A percentile compares a stretch with the other conserved stretches of the same genome.
Conservation (phyloP, 371 early-diverging fungal species). For the Lichtheimia ramosa region DNA sequence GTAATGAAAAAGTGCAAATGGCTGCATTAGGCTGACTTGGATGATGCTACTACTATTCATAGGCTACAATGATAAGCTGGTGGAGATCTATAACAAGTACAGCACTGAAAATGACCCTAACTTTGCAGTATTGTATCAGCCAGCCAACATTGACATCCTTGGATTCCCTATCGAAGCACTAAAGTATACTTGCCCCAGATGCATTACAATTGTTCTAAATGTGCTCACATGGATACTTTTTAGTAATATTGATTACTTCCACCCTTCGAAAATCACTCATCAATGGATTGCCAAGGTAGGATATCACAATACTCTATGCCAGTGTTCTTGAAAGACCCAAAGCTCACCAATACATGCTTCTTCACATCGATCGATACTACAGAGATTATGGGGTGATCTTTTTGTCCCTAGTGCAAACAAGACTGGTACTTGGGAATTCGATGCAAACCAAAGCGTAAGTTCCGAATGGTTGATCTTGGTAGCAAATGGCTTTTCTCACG, state of each 20-base stretch:
- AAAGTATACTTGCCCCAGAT: background rate
- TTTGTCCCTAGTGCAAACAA: conserved; percentile 1
- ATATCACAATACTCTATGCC: background rate
- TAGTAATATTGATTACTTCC: conserved; percentile 21
- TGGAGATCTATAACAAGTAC: conserved; percentile 9
- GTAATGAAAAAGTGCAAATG: background rate
- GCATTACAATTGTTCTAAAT: no score
- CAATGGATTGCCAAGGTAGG: conserved; percentile 21
- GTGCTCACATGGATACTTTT: background rate
- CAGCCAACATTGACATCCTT: conserved; percentile 4
- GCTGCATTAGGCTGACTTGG: no score
- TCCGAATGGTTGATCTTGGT: no score
- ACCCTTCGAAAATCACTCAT: conserved; percentile 13
- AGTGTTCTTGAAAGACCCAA: no score
- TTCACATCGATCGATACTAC: background rate
- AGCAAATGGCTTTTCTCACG: no score
- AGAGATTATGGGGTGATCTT: conserved; percentile 12
- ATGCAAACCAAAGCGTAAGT: conserved; percentile 10
- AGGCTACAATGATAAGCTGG: conserved; percentile 11
- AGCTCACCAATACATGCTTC: background rate
- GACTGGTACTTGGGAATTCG: conserved; percentile 1
- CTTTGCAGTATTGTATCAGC: conserved; percentile 10
- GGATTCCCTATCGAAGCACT: conserved; percentile 7
- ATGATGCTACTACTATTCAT: no score
- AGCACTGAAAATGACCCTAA: background rate